A percentile compares a stretch with the other conserved stretches of the same genome.
Conservation (phyloP, 352 stramenopile genomes). For the Thalassiosira livingstoniorum region DNA sequence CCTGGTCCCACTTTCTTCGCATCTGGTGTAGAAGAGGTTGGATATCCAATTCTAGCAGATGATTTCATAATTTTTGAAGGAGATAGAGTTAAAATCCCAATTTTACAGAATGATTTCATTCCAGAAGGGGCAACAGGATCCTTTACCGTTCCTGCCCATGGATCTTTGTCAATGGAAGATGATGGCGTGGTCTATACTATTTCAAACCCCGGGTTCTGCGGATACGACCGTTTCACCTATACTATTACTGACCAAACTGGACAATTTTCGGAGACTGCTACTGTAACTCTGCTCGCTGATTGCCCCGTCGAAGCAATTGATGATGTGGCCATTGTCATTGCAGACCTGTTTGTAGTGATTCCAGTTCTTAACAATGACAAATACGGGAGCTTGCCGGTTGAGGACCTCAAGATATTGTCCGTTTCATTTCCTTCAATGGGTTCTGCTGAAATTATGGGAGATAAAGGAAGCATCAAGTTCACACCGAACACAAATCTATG, state of each 20-base stretch:
- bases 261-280: not conserved
- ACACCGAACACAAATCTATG: not conserved
- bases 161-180: not conserved
- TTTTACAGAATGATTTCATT: conserved; percentile 1
- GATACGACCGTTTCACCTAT: not conserved
- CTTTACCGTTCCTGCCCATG: not conserved
- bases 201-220: not conserved
- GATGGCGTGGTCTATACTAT: not conserved
- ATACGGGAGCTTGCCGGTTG: not conserved
- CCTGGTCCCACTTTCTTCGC: not conserved
- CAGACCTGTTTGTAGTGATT: not conserved
- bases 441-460: not conserved
- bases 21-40: not conserved
- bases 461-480: not conserved
- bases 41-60: not conserved
- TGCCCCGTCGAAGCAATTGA: not conserved
- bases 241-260: not conserved
- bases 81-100: not conserved
- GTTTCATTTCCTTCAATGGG: not conserved
- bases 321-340: not conserved
- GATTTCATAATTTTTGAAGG: not conserved
- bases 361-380: not conserved
- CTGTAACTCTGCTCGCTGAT: not conserved
- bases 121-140: not conserved
- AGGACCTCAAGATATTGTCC: not conserved